Percentiles rank a stretch among this genome's conserved stretches.
phyloP scores from a whole-genome alignment of 345 rosid species.

The Ceriops decandra region DNA sequence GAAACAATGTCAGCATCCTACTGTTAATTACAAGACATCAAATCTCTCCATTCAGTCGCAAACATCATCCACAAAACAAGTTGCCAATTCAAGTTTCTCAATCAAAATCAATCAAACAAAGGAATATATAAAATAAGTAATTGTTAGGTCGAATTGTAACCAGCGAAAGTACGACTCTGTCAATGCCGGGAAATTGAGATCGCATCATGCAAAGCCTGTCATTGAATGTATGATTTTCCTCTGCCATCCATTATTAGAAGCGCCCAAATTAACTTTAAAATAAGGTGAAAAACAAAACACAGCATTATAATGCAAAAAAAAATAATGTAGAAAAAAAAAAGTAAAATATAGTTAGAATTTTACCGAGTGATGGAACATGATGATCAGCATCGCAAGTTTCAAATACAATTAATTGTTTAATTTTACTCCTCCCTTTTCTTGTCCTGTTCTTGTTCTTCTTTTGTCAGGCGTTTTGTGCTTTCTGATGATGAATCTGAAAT shows the following conservation, averaged over 20 bases:
- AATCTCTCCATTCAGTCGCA: too few relatives aligned
- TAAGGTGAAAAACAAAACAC: background rate
- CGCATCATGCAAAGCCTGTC: slow-evolving; percentile 89
- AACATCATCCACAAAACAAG: too few relatives aligned
- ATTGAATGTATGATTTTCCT: slow-evolving; percentile 63
- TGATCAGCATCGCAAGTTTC: slow-evolving; percentile 23
- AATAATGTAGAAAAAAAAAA: background rate
- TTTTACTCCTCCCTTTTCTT: too few relatives aligned
- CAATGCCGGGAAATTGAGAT: slow-evolving; percentile 78
- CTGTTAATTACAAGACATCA: too few relatives aligned
- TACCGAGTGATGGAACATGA: slow-evolving; percentile 9
- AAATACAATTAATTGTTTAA: slow-evolving; percentile 11
- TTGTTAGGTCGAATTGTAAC: background rate
- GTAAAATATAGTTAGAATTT: background rate
- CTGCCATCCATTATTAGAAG: slow-evolving; percentile 29
- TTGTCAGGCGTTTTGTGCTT: slow-evolving; percentile 13
- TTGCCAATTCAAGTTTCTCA: too few relatives aligned
- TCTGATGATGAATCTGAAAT: background rate
- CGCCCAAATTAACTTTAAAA: background rate
- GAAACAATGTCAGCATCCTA: slow-evolving; percentile 18
- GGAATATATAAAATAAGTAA: background rate
- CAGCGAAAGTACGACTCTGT: slow-evolving; percentile 40
- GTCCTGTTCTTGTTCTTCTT: slow-evolving; percentile 3
- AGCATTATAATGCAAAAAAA: background rate
- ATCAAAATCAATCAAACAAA: too few relatives aligned